These are phyloP conservation scores for Microbotryomycetes sp. DNA, from an alignment of 1,284 basidiomycete species.

Conservation along the genomic window DNA sequence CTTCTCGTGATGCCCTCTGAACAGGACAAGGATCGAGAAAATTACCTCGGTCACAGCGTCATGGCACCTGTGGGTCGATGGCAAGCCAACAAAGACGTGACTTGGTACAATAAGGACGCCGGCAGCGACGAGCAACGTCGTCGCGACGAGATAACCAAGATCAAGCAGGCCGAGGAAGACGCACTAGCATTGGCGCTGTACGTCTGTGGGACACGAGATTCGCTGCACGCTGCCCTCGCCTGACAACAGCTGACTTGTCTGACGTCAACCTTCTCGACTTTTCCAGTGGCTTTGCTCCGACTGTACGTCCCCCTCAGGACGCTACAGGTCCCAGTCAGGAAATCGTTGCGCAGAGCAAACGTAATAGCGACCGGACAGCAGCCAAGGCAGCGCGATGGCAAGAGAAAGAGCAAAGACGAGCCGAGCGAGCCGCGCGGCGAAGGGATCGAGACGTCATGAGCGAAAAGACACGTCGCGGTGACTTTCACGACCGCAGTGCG, in stretches of 20 bases:
- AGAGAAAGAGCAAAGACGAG: conserved; percentile 8
- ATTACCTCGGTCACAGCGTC: conserved; percentile 33
- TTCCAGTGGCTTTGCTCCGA: neutral
- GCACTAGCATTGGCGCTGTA: conserved; percentile 32
- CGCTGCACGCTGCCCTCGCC: too few species aligned
- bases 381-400: neutral
- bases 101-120: conserved; percentile 34
- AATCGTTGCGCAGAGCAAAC: too few species aligned
- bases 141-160: conserved; percentile 24
- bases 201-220: too few species aligned
- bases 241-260: neutral
- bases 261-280: neutral
- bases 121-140: conserved; percentile 13
- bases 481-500: too few species aligned
- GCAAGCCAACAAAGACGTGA: conserved; percentile 31
- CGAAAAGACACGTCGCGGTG: neutral
- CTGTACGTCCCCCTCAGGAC: neutral
- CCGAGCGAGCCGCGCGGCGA: conserved; percentile 14
- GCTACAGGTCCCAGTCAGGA: conserved; percentile 3
- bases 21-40: conserved; percentile 32
- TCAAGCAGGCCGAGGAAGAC: conserved; percentile 34
- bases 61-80: conserved; percentile 32
- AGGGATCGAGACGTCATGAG: conserved; percentile 5
- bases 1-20: neutral
- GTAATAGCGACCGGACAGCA: too few species aligned